These are phyloP conservation scores for Mycena leptocephala DNA, from an alignment of 768 basidiomycete species.

Conservation along the genomic window DNA sequence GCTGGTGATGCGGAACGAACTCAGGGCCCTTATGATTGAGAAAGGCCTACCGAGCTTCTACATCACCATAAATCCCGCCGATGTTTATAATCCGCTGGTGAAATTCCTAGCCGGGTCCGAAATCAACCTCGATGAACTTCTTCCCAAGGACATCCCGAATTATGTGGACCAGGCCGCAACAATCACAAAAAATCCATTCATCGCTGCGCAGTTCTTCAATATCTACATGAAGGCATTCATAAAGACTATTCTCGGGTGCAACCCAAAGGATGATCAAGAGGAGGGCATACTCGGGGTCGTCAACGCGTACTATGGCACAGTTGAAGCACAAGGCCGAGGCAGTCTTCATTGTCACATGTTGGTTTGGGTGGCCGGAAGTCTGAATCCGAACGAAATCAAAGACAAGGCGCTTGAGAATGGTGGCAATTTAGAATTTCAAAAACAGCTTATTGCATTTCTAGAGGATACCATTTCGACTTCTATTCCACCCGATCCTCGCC, in stretches of 20 bases:
- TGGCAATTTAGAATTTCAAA: conserved; percentile 4
- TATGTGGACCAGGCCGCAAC: background rate
- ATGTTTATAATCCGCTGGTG: background rate
- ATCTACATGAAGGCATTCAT: conserved; percentile 2
- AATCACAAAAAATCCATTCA: background rate
- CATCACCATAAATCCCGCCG: background rate
- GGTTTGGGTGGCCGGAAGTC: background rate
- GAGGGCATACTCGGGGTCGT: background rate
- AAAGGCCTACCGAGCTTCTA: conserved; percentile 3
- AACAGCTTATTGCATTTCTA: background rate
- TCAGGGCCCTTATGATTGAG: background rate
- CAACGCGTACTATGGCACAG: background rate
- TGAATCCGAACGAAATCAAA: conserved; percentile 1
- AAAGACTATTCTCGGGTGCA: background rate
- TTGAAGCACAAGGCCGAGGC: background rate
- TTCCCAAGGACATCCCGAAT: background rate
- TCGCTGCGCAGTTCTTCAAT: background rate
- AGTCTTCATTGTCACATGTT: conserved; percentile 1
- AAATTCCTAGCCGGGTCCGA: background rate
- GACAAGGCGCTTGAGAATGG: background rate
- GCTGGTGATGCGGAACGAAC: background rate
- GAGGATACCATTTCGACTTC: background rate
- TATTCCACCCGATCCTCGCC: background rate
- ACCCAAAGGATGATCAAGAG: background rate
- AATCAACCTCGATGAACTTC: background rate